Base-by-base conservation (phyloP, 2,329 filamentous ascomycete species). In the Paecilomyces variotii region DNA sequence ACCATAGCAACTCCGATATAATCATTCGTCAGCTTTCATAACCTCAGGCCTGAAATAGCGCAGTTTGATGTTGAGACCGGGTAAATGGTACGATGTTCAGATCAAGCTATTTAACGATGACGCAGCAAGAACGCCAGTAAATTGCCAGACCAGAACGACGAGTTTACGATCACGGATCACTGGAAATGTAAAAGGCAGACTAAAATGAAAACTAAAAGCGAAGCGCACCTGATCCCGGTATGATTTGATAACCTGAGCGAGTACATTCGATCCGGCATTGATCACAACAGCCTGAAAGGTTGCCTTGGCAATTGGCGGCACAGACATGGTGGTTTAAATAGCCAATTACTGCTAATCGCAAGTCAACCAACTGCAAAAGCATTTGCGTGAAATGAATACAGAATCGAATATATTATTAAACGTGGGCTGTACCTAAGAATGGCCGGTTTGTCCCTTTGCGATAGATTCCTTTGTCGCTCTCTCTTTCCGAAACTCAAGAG, bases 191-290 rank as follows among this genome's bases (percentile, higher is more conserved):
- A 39, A 3, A 55, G 24, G 30, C 24, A 56, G 55, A 28, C 54
- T 35, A 4, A 19, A 62, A 68, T 65, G 45, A 45, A 30, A 54
- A 55, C 57, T 19, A 24, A 52, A 57, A 51, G 56, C 14, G 25
- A n/a, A 1, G 58, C 56, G n/a, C 61, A 81, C 80, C 60, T 73
- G 67, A 58, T 75, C 69, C 59, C 76, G 76, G 63, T 80, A 80
- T 14, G 81, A 76, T 45, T 79, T 74, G 62, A 84, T 78, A 32
- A 79, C 71, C 65, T 85, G 83, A 26, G 82, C 82, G 55, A 82
- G 70, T 49, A 84, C 67, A 64, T 85, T 85, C 32, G 82, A 84
- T 14, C 74, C 71, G 4, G 78, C 78, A 25, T 81, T 82, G 9
- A 85, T 75, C 50, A 74, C 68, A 6, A 79, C 75, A 24, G 82